Evolutionary conservation across 352 stramenopile species (phyloP).

Genomic region (Pythium oligandrum): DNA sequence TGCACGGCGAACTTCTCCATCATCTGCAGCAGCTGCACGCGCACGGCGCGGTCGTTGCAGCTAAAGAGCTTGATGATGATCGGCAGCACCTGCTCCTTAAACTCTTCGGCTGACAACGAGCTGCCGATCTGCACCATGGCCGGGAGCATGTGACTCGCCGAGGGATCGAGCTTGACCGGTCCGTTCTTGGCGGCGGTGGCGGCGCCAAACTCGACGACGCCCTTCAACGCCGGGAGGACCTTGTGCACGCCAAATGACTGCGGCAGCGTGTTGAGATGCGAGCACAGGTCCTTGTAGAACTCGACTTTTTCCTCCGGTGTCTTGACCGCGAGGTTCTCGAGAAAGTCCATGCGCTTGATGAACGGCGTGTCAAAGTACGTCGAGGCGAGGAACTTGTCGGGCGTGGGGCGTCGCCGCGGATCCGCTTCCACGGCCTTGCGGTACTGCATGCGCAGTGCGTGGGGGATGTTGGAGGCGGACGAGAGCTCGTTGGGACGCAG

Average conservation of each 20-base stretch:
- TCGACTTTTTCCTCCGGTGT: constrained; percentile 90
- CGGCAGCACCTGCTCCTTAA: constrained; percentile 85
- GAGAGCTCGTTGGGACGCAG: constrained; percentile 51
- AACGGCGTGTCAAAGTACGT: constrained; percentile 92
- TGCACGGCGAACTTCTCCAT: constrained; percentile 87
- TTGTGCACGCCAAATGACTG: constrained; percentile 80
- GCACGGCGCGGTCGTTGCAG: constrained; percentile 88
- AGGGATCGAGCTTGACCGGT: constrained; percentile 74
- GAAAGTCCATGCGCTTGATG: constrained; percentile 90
- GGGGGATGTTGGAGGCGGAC: constrained; percentile 58
- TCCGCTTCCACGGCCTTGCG: constrained; percentile 82
- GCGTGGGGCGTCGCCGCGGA: constrained; percentile 52
- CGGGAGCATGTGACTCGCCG: constrained; percentile 83
- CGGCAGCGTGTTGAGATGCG: constrained; percentile 62
- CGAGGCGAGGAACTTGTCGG: constrained; percentile 85
- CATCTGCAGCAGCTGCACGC: constrained; percentile 89
- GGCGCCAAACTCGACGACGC: constrained; percentile 77
- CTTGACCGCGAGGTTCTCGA: constrained; percentile 93
- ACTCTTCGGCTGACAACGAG: constrained; percentile 72
- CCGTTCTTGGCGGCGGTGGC: constrained; percentile 47
- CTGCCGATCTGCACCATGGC: constrained; percentile 85
- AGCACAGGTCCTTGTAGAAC: constrained; percentile 92
- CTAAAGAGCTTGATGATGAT: constrained; percentile 88
- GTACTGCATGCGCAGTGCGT: constrained; percentile 58
- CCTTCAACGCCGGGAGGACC: constrained; percentile 79